phyloP scores from a whole-genome alignment of 78 protist species.

The Tieghemostelium lacteum region DNA sequence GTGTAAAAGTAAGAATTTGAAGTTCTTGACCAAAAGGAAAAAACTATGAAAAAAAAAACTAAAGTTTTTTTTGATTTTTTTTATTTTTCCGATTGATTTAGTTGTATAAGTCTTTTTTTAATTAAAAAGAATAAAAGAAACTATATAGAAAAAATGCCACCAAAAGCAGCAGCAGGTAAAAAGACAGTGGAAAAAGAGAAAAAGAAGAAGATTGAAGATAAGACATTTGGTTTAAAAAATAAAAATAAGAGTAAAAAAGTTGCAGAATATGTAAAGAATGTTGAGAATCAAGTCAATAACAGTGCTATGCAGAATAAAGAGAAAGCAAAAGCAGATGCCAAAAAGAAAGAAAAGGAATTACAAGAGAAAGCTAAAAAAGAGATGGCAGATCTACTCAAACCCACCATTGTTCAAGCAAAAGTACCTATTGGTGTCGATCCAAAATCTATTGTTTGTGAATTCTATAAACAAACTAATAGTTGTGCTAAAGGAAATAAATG shows the following conservation, averaged over 20 bases:
- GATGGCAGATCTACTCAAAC: conserved; percentile 26
- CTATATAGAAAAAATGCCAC: conserved; percentile 48
- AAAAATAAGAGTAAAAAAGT: conserved; percentile 91
- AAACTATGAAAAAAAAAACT: no score
- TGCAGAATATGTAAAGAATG: conserved; percentile 65
- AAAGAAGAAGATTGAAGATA: conserved; percentile 90
- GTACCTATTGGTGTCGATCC: conserved; percentile 88
- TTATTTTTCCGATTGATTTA: no score
- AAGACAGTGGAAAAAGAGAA: conserved; percentile 81
- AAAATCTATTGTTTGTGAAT: conserved; percentile 88
- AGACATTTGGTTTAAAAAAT: conserved; percentile 95
- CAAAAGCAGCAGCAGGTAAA: conserved; percentile 50
- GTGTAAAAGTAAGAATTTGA: no score
- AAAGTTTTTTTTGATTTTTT: no score
- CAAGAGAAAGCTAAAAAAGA: conserved; percentile 72
- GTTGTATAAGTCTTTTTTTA: no score
- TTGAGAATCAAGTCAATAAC: conserved; percentile 40
- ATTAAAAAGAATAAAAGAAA: no score
- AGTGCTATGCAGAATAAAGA: conserved; percentile 41
- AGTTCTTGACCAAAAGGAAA: no score
- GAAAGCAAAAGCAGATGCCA: background rate
- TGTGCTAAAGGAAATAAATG: conserved; percentile 90
- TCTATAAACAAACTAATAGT: conserved; percentile 80
- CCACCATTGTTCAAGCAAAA: conserved; percentile 48
- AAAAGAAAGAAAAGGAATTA: conserved; percentile 24